Base-by-base conservation (phyloP, 164 flowering plant species). In the Hamamelis virginiana region DNA sequence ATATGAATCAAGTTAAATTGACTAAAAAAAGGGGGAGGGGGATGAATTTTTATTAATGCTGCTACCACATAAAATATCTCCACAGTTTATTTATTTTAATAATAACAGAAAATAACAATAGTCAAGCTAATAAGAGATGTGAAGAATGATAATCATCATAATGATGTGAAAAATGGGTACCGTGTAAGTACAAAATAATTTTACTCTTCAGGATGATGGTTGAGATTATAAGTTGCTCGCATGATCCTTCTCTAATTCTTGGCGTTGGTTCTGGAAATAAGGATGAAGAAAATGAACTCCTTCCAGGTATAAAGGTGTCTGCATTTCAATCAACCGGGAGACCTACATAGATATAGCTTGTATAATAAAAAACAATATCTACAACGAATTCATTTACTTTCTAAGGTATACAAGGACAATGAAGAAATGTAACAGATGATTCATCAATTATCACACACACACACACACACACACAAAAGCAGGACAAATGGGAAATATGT, bases 281-380 rank as follows among this genome's bases (percentile, higher is more conserved):
- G 94, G 94, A 81, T 95, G 98, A 78, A 83, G 78, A 19, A 25
- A 25, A 11, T 59, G 78, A 53, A 86, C 90, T 33, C 94, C 91
- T 57, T 91, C 90, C 67, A 92, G 77, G 76, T 95, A 95, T 10
- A 86, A 59, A 25, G 97, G 85, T 21, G 97, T 87, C 75, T 92
- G 98, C 97, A 95, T 92, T 76, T 95, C 98, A 65, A 92, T 88
- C 84, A 95, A 80, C 44, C 97, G 91, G 0, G 97, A 95, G 4
- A 87, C 95, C 98, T 92, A 64, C 78, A 81, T 1, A 38, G 41
- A 65, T 1, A 72, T 48, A 44, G 15, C 10, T 18, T 52, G 5
- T n/a, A n/a, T n/a, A n/a, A n/a, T n/a, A n/a, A n/a, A n/a, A n/a
- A n/a, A n/a, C n/a, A n/a, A n/a, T n/a, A n/a, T n/a, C n/a, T n/a